Percentiles rank a stretch among this genome's conserved stretches.
These are phyloP conservation scores for Mycosphaerella sp. DNA, from an alignment of 2,329 filamentous ascomycete genomes.

Conservation along the genomic window DNA sequence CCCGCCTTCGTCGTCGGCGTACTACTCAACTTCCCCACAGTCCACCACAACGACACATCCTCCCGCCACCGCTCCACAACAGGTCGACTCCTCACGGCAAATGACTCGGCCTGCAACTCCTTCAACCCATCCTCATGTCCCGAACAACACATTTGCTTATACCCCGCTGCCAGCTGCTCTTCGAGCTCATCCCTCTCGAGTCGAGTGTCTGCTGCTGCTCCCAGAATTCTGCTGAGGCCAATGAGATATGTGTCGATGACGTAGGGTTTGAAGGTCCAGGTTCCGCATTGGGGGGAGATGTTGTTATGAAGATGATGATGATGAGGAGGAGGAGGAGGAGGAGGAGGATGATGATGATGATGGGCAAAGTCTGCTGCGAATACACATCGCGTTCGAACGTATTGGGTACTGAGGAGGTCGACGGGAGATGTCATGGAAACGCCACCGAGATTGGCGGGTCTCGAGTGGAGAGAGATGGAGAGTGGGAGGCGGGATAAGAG, in stretches of 20 bases:
- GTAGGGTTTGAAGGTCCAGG: conserved; percentile 17
- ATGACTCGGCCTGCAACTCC: conserved; percentile 7
- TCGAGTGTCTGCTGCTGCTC: conserved; percentile 4
- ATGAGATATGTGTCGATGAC: conserved; percentile 14
- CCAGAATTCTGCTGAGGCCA: conserved; percentile 9
- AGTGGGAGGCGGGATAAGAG: conserved; percentile 12
- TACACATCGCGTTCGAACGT: conserved; percentile 14
- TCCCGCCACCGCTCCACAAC: conserved; percentile 13
- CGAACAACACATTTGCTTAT: conserved; percentile 14
- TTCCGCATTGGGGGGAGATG: conserved; percentile 8
- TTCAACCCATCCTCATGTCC: conserved; percentile 14
- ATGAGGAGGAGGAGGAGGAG: no score
- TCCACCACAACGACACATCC: conserved; percentile 6
- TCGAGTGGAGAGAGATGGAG: conserved; percentile 7
- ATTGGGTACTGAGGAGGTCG: conserved; percentile 11
- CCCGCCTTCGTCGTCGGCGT: background rate
- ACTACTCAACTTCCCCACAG: background rate
- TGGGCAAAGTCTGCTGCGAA: background rate
- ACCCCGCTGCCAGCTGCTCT: conserved; percentile 6
- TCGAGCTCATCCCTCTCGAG: conserved; percentile 9
- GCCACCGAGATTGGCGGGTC: conserved; percentile 1
- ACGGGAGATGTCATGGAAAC: conserved; percentile 8
- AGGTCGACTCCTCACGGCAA: conserved; percentile 8
- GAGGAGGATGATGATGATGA: no score
- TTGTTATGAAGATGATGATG: background rate